Evolutionary conservation across 495 filamentous ascomycete species (phyloP).

Genomic region (Ramalina peruviana): DNA sequence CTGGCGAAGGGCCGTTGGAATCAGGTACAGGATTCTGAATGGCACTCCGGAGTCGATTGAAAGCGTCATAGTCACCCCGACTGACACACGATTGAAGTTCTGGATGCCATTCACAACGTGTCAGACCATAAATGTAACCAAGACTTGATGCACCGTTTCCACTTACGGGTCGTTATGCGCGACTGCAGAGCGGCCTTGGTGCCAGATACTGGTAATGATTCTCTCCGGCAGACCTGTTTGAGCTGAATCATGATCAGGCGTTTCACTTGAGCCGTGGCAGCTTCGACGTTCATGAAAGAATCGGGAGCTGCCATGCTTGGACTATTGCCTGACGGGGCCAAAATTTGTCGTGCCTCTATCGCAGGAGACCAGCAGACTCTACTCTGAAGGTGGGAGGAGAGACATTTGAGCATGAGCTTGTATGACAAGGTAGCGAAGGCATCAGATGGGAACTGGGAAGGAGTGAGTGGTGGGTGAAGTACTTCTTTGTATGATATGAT

Average conservation of each 20-base stretch:
- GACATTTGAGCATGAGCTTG: no score
- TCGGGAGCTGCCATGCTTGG: neutral
- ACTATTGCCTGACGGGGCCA: neutral
- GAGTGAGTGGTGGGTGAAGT: no score
- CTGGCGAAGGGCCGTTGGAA: slow-evolving; percentile 9
- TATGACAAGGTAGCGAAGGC: no score
- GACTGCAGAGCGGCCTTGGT: slow-evolving; percentile 67
- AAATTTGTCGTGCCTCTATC: neutral
- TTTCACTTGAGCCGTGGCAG: slow-evolving; percentile 36
- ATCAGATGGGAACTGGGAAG: no score
- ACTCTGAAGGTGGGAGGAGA: no score
- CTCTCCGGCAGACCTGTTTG: slow-evolving; percentile 53
- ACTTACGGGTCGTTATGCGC: slow-evolving; percentile 65
- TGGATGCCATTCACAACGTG: slow-evolving; percentile 12
- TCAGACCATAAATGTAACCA: slow-evolving; percentile 8
- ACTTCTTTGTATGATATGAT: no score
- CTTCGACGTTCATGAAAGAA: slow-evolving; percentile 8
- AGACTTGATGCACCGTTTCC: neutral
- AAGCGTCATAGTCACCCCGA: slow-evolving; percentile 20
- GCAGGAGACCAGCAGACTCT: no score
- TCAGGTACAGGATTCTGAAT: slow-evolving; percentile 21
- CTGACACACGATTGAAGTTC: slow-evolving; percentile 13
- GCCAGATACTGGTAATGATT: slow-evolving; percentile 59
- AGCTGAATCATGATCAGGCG: slow-evolving; percentile 57
- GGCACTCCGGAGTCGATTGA: slow-evolving; percentile 22